Conservation (phyloP, 805 yeast species). For the Millerozyma acaciae region DNA sequence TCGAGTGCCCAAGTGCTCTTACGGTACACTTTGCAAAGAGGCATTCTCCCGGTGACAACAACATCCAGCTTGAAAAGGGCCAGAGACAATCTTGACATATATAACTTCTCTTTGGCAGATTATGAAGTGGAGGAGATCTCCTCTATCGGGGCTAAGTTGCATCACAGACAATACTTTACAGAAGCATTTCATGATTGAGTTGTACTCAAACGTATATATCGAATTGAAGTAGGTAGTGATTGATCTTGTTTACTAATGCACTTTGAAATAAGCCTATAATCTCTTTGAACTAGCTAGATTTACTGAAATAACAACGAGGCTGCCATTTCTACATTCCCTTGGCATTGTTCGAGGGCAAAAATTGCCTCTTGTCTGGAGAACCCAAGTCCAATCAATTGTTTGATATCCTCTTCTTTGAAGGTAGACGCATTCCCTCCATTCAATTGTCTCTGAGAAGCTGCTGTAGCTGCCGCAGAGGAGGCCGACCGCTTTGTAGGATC, state of each 20-base stretch:
- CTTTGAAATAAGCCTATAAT: too few species aligned
- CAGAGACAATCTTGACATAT: conserved; percentile 51
- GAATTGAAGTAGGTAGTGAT: neutral
- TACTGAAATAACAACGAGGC: conserved; percentile 67
- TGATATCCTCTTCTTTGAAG: conserved; percentile 22
- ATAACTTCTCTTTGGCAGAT: conserved; percentile 48
- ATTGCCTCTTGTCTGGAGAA: conserved; percentile 62
- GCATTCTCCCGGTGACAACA: conserved; percentile 75
- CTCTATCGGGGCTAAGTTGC: conserved; percentile 22
- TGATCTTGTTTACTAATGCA: neutral
- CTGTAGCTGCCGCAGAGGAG: conserved; percentile 13
- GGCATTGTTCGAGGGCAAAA: conserved; percentile 58
- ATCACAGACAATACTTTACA: conserved; percentile 22
- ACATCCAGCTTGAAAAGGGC: conserved; percentile 57
- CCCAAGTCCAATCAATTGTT: conserved; percentile 58
- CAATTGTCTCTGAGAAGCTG: conserved; percentile 18
- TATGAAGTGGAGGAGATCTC: conserved; percentile 43
- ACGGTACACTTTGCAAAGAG: conserved; percentile 64
- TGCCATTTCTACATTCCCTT: conserved; percentile 82
- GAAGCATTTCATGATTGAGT: neutral
- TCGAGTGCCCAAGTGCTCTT: conserved; percentile 59
- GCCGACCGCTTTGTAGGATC: conserved; percentile 7
- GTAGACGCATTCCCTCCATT: conserved; percentile 8
- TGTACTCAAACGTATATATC: neutral
- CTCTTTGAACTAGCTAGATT: too few species aligned